These are phyloP conservation scores for Xylaria venustula DNA, from an alignment of 495 filamentous ascomycete species.

Conservation along the genomic window DNA sequence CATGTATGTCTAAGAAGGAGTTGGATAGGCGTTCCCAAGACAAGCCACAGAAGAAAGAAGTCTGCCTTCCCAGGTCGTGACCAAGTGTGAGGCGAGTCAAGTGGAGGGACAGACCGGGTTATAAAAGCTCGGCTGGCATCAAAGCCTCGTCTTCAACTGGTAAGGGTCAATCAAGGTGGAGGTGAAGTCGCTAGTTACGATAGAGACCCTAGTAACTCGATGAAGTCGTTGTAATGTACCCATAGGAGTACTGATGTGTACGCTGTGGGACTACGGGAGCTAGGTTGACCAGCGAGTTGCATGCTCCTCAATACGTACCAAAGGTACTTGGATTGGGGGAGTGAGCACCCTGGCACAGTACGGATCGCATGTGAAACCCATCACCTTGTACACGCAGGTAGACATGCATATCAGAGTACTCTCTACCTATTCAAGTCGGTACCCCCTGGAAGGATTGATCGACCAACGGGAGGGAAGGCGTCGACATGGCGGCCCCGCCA, in stretches of 20 bases:
- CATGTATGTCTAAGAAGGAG: neutral
- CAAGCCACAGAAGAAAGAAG: slow-evolving; percentile 18
- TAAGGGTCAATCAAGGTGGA: slow-evolving; percentile 18
- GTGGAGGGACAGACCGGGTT: slow-evolving; percentile 25
- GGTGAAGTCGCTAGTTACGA: slow-evolving; percentile 9
- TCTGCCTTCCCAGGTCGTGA: slow-evolving; percentile 27
- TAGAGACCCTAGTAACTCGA: neutral
- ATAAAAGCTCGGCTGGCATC: slow-evolving; percentile 24
- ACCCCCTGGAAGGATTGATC: slow-evolving; percentile 3
- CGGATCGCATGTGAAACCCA: neutral
- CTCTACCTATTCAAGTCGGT: neutral
- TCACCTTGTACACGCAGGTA: slow-evolving; percentile 3
- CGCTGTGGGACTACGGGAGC: neutral
- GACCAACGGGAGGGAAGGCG: neutral
- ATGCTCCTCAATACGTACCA: neutral
- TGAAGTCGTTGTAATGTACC: neutral
- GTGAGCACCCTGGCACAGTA: slow-evolving; percentile 5
- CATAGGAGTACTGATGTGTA: neutral
- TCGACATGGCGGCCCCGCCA: neutral
- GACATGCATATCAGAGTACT: neutral
- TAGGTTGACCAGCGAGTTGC: neutral
- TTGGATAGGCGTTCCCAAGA: slow-evolving; percentile 11
- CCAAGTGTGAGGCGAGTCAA: slow-evolving; percentile 18
- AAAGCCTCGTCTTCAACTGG: slow-evolving; percentile 22
- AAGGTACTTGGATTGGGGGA: neutral